Evolutionary conservation across 768 basidiomycete species (phyloP).

Genomic region (Xerocomellus chrysenteron): DNA sequence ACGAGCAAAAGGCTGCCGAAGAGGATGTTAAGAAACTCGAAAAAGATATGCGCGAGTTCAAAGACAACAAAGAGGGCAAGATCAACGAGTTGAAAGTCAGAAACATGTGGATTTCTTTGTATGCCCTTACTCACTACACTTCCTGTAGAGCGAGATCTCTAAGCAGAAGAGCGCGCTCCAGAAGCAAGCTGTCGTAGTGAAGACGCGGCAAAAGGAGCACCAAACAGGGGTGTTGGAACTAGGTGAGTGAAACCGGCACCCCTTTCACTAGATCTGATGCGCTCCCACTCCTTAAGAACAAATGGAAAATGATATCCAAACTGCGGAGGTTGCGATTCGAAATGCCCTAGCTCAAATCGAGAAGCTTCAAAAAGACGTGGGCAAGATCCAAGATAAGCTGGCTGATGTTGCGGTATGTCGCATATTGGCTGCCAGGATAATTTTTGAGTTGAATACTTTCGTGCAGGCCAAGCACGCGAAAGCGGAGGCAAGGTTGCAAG

Average conservation of each 20-base stretch:
- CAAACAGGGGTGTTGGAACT: slow-evolving; percentile 86
- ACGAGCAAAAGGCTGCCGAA: slow-evolving; percentile 74
- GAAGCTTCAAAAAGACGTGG: slow-evolving; percentile 61
- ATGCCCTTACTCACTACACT: background rate
- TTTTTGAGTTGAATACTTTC: background rate
- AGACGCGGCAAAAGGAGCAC: slow-evolving; percentile 84
- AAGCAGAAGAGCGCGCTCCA: slow-evolving; percentile 80
- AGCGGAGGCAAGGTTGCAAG: slow-evolving; percentile 70
- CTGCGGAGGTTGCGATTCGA: slow-evolving; percentile 20
- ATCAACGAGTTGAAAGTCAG: slow-evolving; percentile 87
- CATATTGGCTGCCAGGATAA: background rate
- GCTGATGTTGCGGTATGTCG: slow-evolving; percentile 22
- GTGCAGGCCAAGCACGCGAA: slow-evolving; percentile 54
- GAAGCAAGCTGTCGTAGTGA: slow-evolving; percentile 78
- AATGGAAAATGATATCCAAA: slow-evolving; percentile 31
- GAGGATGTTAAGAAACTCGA: slow-evolving; percentile 85
- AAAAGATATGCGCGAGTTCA: slow-evolving; percentile 97
- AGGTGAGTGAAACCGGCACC: slow-evolving; percentile 47
- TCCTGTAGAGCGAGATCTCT: slow-evolving; percentile 59
- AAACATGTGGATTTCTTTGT: background rate
- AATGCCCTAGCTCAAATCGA: slow-evolving; percentile 44
- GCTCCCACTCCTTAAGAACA: slow-evolving; percentile 17
- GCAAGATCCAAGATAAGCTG: slow-evolving; percentile 53
- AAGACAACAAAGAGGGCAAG: slow-evolving; percentile 98
- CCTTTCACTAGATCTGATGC: background rate